phyloP scores from a whole-genome alignment of 371 early-diverging fungal species.

The Lichtheimia hyalospora region DNA sequence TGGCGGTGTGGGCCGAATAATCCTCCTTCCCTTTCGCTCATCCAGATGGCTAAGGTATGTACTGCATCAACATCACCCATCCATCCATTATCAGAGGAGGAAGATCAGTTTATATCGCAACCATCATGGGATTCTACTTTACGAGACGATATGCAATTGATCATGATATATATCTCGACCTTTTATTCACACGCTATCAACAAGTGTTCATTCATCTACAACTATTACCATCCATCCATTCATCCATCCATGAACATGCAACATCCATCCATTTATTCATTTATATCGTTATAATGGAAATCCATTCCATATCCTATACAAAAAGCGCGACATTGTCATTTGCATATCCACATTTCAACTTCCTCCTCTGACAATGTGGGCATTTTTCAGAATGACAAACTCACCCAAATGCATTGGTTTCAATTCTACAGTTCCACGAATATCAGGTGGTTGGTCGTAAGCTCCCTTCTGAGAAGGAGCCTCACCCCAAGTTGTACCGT shows the following conservation, averaged over 20 bases:
- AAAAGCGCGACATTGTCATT: neutral
- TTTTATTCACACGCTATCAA: neutral
- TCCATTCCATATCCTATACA: neutral
- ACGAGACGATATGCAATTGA: neutral
- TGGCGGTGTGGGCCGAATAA: too few species aligned
- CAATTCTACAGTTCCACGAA: slow-evolving; percentile 57
- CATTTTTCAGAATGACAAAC: too few species aligned
- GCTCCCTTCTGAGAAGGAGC: slow-evolving; percentile 92
- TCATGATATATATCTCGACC: neutral
- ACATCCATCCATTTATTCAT: slow-evolving; percentile 2
- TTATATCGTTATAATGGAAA: neutral
- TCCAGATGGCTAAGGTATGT: slow-evolving; percentile 11
- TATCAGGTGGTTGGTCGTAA: slow-evolving; percentile 93
- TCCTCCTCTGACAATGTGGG: neutral
- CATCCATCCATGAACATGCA: neutral
- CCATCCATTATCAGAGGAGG: slow-evolving; percentile 2
- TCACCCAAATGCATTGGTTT: too few species aligned
- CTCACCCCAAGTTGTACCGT: slow-evolving; percentile 96
- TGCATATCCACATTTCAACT: neutral
- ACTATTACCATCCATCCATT: slow-evolving; percentile 5
- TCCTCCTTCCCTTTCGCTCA: slow-evolving; percentile 3
- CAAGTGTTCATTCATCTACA: neutral
- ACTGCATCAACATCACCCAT: neutral
- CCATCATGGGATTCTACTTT: neutral
- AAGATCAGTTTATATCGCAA: neutral